These are phyloP conservation scores for Diaporthe citrichinensis DNA, from an alignment of 2,329 filamentous ascomycete species.

Conservation along the genomic window DNA sequence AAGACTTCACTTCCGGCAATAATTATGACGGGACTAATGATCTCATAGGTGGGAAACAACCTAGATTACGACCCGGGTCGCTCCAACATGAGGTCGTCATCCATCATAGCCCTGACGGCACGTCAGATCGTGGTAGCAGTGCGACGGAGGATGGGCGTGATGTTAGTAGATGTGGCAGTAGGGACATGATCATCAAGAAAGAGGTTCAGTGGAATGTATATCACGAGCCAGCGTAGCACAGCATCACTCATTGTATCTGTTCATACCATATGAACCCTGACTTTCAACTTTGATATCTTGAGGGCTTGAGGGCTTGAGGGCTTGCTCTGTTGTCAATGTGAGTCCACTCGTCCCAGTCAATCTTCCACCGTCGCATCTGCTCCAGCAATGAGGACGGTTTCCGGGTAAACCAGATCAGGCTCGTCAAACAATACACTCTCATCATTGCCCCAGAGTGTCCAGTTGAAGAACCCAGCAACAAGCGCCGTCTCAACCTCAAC, in stretches of 20 bases:
- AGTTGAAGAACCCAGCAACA: constrained; percentile 35
- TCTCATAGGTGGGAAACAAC: background rate
- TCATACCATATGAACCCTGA: background rate
- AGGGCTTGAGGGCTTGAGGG: too few species aligned
- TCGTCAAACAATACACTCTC: constrained; percentile 1
- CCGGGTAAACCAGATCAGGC: background rate
- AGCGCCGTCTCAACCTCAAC: constrained; percentile 28
- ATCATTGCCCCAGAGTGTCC: constrained; percentile 4
- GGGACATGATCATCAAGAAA: constrained; percentile 44
- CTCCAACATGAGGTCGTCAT: background rate
- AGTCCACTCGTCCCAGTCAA: background rate
- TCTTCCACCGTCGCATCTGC: background rate
- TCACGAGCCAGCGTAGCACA: constrained; percentile 9
- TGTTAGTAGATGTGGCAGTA: constrained; percentile 39
- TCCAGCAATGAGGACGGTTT: background rate
- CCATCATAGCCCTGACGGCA: background rate
- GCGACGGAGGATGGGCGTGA: constrained; percentile 28
- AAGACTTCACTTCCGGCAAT: background rate
- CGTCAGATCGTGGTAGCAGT: background rate
- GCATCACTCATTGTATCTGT: background rate
- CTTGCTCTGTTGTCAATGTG: rapidly evolving
- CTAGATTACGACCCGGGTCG: constrained; percentile 7
- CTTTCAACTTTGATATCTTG: background rate
- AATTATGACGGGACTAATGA: background rate
- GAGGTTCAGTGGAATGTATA: constrained; percentile 37